These are phyloP conservation scores for Mucor velutinosus DNA, from an alignment of 371 early-diverging fungal species.

Conservation along the genomic window DNA sequence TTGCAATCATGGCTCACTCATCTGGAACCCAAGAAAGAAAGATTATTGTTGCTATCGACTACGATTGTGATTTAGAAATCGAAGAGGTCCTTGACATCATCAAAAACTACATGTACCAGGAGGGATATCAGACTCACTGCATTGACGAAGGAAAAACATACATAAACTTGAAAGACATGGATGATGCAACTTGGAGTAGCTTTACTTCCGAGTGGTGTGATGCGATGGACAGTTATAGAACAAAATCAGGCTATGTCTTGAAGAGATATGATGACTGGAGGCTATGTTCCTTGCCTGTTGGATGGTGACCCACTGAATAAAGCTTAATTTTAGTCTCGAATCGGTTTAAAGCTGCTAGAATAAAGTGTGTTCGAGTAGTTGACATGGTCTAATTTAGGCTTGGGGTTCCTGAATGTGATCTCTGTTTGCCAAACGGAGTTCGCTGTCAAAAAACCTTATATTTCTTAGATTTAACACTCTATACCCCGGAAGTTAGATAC, in stretches of 20 bases:
- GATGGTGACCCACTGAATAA: neutral
- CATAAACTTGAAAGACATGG: constrained; percentile 1
- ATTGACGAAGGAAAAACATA: neutral
- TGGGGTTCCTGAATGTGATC: no score
- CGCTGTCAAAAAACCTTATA: no score
- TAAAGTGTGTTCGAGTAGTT: no score
- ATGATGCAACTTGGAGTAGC: neutral
- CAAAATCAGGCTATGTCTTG: neutral
- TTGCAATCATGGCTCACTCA: no score
- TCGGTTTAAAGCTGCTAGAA: no score
- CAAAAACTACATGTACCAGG: neutral
- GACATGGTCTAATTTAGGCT: no score
- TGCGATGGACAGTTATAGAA: neutral
- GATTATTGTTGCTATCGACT: neutral
- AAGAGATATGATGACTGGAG: neutral
- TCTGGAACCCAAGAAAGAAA: neutral
- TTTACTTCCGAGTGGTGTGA: neutral
- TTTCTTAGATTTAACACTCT: no score
- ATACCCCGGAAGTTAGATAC: no score
- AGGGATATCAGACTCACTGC: neutral
- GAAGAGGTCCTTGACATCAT: neutral
- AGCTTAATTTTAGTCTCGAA: neutral
- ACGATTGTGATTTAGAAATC: neutral
- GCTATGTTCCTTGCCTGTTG: neutral
- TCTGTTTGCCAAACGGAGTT: no score